Conservation (phyloP, 1,284 basidiomycete species). For the Cryptococcus amylolentus region DNA sequence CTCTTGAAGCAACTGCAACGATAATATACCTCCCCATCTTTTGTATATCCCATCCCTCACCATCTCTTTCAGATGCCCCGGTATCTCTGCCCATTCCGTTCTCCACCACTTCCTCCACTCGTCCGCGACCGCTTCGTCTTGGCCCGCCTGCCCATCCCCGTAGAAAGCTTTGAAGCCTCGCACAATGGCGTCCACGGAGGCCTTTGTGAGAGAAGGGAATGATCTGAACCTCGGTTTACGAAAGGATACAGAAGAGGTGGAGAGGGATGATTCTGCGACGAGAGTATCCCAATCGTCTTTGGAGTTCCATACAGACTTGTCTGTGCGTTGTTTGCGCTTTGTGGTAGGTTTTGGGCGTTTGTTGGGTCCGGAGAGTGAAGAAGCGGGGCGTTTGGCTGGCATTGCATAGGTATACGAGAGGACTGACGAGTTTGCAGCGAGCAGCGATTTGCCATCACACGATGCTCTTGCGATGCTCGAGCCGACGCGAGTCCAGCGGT, state of each 20-base stretch:
- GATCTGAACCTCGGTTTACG: conserved; percentile 21
- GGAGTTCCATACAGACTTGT: conserved; percentile 27
- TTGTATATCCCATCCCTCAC: conserved; percentile 26
- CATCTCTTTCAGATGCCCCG: conserved; percentile 25
- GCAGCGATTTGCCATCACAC: too few species aligned
- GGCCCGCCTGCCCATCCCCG: conserved; percentile 9
- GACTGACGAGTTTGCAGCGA: too few species aligned
- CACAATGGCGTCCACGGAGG: conserved; percentile 13
- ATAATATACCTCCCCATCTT: conserved; percentile 24
- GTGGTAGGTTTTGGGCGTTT: neutral
- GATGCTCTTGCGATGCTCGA: too few species aligned
- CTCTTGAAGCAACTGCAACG: conserved; percentile 17
- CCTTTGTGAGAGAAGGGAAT: conserved; percentile 18
- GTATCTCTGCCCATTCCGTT: conserved; percentile 20
- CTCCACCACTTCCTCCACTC: conserved; percentile 28
- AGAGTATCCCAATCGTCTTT: conserved; percentile 35
- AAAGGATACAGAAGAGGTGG: conserved; percentile 32
- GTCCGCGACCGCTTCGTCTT: conserved; percentile 5
- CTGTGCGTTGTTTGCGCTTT: neutral
- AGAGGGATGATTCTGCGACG: conserved; percentile 24
- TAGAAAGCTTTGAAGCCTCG: conserved; percentile 30
- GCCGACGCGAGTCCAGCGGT: too few species aligned
- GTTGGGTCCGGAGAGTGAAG: neutral
- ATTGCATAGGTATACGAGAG: neutral
- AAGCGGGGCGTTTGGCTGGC: neutral